Evolutionary conservation across 169 alveolate genomes (phyloP).

Genomic region (Eimeria falciformis): DNA sequence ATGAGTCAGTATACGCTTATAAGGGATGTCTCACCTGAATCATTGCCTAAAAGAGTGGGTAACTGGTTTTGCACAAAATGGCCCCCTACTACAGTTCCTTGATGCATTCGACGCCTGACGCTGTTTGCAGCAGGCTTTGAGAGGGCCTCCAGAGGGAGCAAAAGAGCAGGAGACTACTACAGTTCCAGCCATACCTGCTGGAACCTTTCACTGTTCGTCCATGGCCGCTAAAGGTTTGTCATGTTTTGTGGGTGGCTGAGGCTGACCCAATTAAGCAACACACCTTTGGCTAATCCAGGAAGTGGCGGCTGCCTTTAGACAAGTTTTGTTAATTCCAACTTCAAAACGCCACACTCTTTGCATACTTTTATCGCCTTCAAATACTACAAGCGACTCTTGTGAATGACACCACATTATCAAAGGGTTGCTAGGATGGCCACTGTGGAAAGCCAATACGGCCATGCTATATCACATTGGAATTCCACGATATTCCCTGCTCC

Average conservation of each 20-base stretch:
- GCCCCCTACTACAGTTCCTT: too few relatives aligned
- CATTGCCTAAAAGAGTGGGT: too few relatives aligned
- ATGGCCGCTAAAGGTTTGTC: constrained; percentile 47
- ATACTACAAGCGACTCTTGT: background rate
- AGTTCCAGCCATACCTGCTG: constrained; percentile 45
- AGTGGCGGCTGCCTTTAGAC: background rate
- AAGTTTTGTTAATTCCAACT: background rate
- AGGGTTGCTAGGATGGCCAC: background rate
- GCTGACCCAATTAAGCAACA: background rate
- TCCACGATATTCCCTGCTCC: background rate
- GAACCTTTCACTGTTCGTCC: constrained; percentile 22
- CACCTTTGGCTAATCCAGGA: background rate
- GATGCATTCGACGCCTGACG: background rate
- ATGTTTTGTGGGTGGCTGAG: background rate
- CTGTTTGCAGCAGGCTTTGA: constrained; percentile 51
- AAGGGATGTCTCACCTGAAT: background rate
- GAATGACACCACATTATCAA: too few relatives aligned
- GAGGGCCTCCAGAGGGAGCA: constrained; percentile 66
- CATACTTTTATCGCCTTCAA: background rate
- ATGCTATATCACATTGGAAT: background rate
- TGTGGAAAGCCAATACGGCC: background rate
- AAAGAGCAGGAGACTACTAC: constrained; percentile 28
- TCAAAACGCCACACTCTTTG: background rate
- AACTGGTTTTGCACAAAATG: too few relatives aligned
- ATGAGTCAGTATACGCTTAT: background rate